phyloP scores from a whole-genome alignment of 2,329 filamentous ascomycete species.

The Colletotrichum sp. region DNA sequence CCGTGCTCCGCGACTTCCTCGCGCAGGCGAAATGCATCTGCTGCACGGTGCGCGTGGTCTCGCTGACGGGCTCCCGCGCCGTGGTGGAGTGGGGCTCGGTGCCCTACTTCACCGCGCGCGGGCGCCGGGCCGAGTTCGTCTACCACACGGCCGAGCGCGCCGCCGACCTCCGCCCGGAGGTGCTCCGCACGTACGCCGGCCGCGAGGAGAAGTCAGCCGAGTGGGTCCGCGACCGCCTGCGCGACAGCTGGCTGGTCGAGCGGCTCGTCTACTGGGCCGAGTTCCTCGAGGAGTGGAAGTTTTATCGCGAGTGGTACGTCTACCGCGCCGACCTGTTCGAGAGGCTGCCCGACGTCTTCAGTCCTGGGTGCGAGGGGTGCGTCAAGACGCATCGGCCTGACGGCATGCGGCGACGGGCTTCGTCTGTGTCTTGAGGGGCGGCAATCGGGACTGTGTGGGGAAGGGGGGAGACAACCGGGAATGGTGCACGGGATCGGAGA shows the following conservation, averaged over 20 bases:
- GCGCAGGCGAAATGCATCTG: slow-evolving; percentile 14
- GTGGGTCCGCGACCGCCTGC: slow-evolving; percentile 16
- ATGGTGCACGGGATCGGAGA: background rate
- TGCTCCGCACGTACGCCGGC: background rate
- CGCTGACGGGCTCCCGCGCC: slow-evolving; percentile 17
- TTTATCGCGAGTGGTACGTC: slow-evolving; percentile 22
- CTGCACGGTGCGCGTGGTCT: slow-evolving; percentile 22
- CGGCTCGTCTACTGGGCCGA: slow-evolving; percentile 24
- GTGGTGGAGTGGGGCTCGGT: slow-evolving; percentile 22
- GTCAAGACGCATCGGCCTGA: slow-evolving; percentile 17
- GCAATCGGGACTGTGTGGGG: background rate
- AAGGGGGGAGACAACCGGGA: background rate
- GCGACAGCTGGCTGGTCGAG: slow-evolving; percentile 24
- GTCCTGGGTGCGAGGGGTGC: slow-evolving; percentile 15
- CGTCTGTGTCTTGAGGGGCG: background rate
- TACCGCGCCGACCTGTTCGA: slow-evolving; percentile 20
- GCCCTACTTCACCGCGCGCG: slow-evolving; percentile 23
- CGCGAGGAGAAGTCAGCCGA: background rate
- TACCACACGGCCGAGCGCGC: slow-evolving; percentile 20
- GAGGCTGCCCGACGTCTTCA: slow-evolving; percentile 14
- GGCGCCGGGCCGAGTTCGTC: slow-evolving; percentile 17
- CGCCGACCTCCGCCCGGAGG: slow-evolving; percentile 16
- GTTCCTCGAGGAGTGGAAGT: slow-evolving; percentile 24
- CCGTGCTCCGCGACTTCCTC: slow-evolving; percentile 19
- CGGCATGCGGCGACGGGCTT: slow-evolving; percentile 8